Percentiles rank a stretch among this genome's conserved stretches.
Conservation (phyloP, 164 flowering plant species). For the Malania oleifera region DNA sequence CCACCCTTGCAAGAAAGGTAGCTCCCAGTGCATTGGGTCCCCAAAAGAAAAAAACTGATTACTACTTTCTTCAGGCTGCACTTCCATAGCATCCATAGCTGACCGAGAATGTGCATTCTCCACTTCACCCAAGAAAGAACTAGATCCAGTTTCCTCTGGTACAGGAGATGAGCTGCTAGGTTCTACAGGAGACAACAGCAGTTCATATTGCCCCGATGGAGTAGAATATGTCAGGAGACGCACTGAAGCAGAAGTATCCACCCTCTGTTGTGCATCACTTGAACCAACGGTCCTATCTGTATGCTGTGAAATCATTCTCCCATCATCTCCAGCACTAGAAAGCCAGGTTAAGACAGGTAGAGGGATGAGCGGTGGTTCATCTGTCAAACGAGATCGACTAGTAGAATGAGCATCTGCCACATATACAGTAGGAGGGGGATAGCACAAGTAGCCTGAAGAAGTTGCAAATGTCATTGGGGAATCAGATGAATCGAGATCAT, state of each 20-base stretch:
- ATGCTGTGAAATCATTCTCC: slow-evolving; percentile 35
- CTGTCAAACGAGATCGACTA: slow-evolving; percentile 32
- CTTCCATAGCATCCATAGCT: slow-evolving; percentile 40
- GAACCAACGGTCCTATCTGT: slow-evolving; percentile 29
- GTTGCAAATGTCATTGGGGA: slow-evolving; percentile 83
- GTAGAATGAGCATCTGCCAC: slow-evolving; percentile 58
- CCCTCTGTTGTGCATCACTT: slow-evolving; percentile 33
- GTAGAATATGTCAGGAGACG: slow-evolving; percentile 51
- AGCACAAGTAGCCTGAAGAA: slow-evolving; percentile 65
- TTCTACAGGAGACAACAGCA: slow-evolving; percentile 56
- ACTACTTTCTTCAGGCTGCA: slow-evolving; percentile 32
- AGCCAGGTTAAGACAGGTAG: slow-evolving; percentile 63
- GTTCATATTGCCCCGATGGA: slow-evolving; percentile 54
- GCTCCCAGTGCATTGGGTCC: slow-evolving; percentile 73
- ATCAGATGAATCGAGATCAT: slow-evolving; percentile 86
- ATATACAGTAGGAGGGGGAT: slow-evolving; percentile 84
- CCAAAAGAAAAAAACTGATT: slow-evolving; percentile 50
- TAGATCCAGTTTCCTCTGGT: slow-evolving; percentile 31
- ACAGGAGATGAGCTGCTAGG: slow-evolving; percentile 35
- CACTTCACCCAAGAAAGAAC: slow-evolving; percentile 26
- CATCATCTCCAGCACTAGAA: slow-evolving; percentile 43
- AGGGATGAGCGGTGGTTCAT: slow-evolving; percentile 48
- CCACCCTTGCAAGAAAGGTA: slow-evolving; percentile 94
- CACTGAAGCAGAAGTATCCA: slow-evolving; percentile 46
- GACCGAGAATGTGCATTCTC: slow-evolving; percentile 38